Evolutionary conservation across 495 filamentous ascomycete species (phyloP), one percentile per base, ranked within the genome.

Genomic region (Neurospora pannonica): DNA sequence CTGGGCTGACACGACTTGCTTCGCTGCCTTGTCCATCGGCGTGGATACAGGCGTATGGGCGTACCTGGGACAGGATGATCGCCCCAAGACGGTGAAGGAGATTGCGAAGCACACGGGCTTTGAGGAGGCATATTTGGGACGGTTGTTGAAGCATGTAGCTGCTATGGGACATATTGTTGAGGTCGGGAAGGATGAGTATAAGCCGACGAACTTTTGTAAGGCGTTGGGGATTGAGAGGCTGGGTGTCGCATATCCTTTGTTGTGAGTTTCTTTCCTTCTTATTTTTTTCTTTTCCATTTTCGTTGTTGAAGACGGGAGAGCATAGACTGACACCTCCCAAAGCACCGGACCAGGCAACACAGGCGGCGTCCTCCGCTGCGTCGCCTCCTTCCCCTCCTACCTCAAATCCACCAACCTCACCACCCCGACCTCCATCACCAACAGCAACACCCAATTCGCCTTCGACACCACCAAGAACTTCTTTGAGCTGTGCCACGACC

Each of bases 161-260:
- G 84, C 85, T n/a, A 83, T 85, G 80, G 83, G 82, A 17, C 82
- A 83, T 34, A 80, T 88, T 75, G 43, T 74, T 0, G 83, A 86
- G 73, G 81, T 79, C 4, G 84, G 78, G 5, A 72, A 79, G 8
- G 81, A 84, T 69, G 79, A 83, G 31, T 88, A 87, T 72, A 79
- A 74, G 10, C 81, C 82, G 9, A 87, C 79, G 8, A 82, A 81
- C 38, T 79, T 87, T 75, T 81, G 84, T 0, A 83, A 74, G 3
- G 77, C 83, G 2, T 60, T 86, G 17, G 70, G 60, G 17, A 72
- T 78, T 24, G 71, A 77, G 21, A 75, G 80, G 38, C 84, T 82
- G 75, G 80, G 77, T 31, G 81, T 79, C 67, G 80, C 76, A n/a
- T 85, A 78, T 40, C 75, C 67, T 8, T 70, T 39, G 54, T 42